phyloP scores from a whole-genome alignment of 495 filamentous ascomycete genomes.

The Ramalina intermedia region DNA sequence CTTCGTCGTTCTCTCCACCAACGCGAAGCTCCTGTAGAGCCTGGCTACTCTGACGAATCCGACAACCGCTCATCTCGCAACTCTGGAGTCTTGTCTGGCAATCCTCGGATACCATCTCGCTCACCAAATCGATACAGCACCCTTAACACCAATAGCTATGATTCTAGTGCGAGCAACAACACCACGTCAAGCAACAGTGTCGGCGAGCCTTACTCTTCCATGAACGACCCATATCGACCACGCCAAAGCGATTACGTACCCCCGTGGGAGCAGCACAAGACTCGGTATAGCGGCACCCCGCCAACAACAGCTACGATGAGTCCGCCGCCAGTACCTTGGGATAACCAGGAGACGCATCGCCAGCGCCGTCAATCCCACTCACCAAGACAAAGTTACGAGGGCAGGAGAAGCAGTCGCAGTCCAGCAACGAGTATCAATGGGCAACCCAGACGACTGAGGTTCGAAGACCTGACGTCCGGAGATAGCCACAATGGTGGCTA shows the following conservation, averaged over 20 bases:
- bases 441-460: slow-evolving; percentile 13
- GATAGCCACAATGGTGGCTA: background rate
- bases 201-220: slow-evolving; percentile 3
- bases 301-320: background rate
- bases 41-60: background rate
- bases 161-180: slow-evolving; percentile 8
- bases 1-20: slow-evolving; percentile 11
- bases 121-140: slow-evolving; percentile 6
- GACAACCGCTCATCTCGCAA: background rate
- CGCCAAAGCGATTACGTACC: background rate
- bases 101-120: slow-evolving; percentile 7
- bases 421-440: slow-evolving; percentile 17
- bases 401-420: slow-evolving; percentile 10
- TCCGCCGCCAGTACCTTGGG: slow-evolving; percentile 14
- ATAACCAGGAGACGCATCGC: background rate
- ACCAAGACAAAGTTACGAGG: slow-evolving; percentile 6
- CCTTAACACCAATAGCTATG: slow-evolving; percentile 3
- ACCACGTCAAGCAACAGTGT: slow-evolving; percentile 8
- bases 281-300: slow-evolving; percentile 8
- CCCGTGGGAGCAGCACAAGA: slow-evolving; percentile 11
- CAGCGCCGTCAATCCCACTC: slow-evolving; percentile 3
- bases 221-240: slow-evolving; percentile 1
- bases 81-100: slow-evolving; percentile 5
- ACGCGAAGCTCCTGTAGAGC: background rate
- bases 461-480: slow-evolving; percentile 12